Conservation (phyloP, 164 flowering plant species). For the Santalum album region DNA sequence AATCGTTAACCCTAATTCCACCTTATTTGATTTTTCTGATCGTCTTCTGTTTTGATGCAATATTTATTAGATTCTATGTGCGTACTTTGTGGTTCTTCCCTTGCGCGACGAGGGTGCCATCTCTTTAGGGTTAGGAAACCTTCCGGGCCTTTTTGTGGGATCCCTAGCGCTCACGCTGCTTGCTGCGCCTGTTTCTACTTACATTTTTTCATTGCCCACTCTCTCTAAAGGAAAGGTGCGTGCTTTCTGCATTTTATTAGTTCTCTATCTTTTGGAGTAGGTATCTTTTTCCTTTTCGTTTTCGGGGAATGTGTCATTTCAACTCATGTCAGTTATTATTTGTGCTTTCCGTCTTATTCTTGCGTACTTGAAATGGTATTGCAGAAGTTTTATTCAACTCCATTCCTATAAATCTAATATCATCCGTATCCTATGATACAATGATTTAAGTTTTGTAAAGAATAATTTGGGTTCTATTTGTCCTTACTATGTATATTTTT, state of each 20-base stretch:
- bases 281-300: too few relatives aligned
- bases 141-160: constrained; percentile 80
- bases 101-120: constrained; percentile 96
- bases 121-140: constrained; percentile 70
- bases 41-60: not conserved
- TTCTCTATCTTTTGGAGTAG: too few relatives aligned
- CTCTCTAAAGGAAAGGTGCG: constrained; percentile 83
- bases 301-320: too few relatives aligned
- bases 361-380: too few relatives aligned
- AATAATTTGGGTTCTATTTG: too few relatives aligned
- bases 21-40: not conserved
- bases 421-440: too few relatives aligned
- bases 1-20: not conserved
- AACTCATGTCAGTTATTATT: too few relatives aligned
- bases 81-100: constrained; percentile 88
- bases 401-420: too few relatives aligned
- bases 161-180: constrained; percentile 73
- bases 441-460: too few relatives aligned
- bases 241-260: not conserved
- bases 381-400: too few relatives aligned
- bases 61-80: constrained; percentile 66
- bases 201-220: constrained; percentile 77
- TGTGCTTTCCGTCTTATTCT: too few relatives aligned
- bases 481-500: not conserved
- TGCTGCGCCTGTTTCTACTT: constrained; percentile 83